These are phyloP conservation scores for Cryphonectria nitschkei DNA, from an alignment of 2,329 filamentous ascomycete species.

Conservation along the genomic window DNA sequence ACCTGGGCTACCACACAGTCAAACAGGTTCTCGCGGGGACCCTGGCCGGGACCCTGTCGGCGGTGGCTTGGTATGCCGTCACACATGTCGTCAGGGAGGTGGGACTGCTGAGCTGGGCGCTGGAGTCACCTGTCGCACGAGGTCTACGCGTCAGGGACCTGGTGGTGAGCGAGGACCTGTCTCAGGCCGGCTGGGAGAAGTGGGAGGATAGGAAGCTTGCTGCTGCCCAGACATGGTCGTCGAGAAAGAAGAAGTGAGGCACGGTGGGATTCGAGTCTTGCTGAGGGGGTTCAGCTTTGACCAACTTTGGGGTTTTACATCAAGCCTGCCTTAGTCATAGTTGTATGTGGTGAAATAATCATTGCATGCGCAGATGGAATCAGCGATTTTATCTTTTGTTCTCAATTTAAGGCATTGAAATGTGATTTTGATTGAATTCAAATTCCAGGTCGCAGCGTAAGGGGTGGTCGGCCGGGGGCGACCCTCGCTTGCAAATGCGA, in stretches of 20 bases:
- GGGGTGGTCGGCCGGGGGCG: neutral
- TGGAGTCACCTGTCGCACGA: slow-evolving; percentile 67
- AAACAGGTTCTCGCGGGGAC: slow-evolving; percentile 85
- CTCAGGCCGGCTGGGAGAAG: slow-evolving; percentile 90
- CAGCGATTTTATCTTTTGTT: neutral
- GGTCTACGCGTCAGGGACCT: slow-evolving; percentile 79
- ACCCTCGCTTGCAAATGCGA: neutral
- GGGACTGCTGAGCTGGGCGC: slow-evolving; percentile 72
- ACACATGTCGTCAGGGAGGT: slow-evolving; percentile 68
- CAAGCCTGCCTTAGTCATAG: neutral
- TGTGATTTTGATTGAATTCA: slow-evolving; percentile 5
- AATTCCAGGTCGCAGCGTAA: slow-evolving; percentile 8
- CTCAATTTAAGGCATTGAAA: neutral
- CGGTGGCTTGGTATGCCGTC: slow-evolving; percentile 75
- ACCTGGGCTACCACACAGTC: slow-evolving; percentile 89
- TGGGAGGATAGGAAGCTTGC: slow-evolving; percentile 67
- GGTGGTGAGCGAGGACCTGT: slow-evolving; percentile 83
- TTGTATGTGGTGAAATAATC: neutral
- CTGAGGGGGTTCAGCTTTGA: neutral
- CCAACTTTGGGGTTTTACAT: neutral
- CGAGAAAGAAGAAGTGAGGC: slow-evolving; percentile 40
- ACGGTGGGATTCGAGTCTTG: neutral
- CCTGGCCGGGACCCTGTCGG: slow-evolving; percentile 70
- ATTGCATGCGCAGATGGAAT: neutral
- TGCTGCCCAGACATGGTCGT: slow-evolving; percentile 33